Base-by-base conservation (phyloP, 2,329 filamentous ascomycete genomes). In the Exophiala sideris region DNA sequence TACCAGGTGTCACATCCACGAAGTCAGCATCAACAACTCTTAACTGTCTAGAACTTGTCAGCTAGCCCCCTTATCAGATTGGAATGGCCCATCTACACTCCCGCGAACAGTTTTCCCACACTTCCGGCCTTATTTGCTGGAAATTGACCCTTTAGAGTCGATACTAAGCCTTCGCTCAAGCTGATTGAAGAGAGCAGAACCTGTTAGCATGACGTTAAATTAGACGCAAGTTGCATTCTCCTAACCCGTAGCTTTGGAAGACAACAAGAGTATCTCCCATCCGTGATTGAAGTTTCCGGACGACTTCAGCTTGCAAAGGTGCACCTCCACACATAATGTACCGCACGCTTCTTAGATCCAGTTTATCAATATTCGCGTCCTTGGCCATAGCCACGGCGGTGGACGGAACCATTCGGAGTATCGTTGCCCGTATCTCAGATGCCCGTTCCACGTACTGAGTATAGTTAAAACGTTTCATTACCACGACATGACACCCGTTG, bases 401-500 rank as follows among this genome's bases (percentile, higher is more conserved):
- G 5, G 48, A 29, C 9, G 48, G 48, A 9, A 50, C 48, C 21
- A 44, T 14, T 41, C 21, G 24, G 16, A 50, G 18, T 9, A 40
- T 42, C 10, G 48, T 50, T 10, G 48, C 48, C 10, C 29, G 36
- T 14, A 42, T 50, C 12, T 41, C 35, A 2, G 48, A 21, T 11
- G 20, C 18, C 8, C 14, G 5, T 34, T 42, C n/a, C 16, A 41
- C 16, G 20, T 24, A 50, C 16, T 32, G 4, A 11, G 20, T 35
- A 21, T 21, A 50, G 48, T 50, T 34, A 24, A 42, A 50, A 24
- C 36, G 48, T 32, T 50, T 50, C 48, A 50, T 50, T 7, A 18
- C 12, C 18, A 41, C n/a, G 18, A 42, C 32, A 33, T 50, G 42
- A 14, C 18, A 24, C n/a, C 48, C 48, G 14, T 24, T 14, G 29